phyloP scores from a whole-genome alignment of 2,329 filamentous ascomycete species.

The Niveomyces coronatus region DNA sequence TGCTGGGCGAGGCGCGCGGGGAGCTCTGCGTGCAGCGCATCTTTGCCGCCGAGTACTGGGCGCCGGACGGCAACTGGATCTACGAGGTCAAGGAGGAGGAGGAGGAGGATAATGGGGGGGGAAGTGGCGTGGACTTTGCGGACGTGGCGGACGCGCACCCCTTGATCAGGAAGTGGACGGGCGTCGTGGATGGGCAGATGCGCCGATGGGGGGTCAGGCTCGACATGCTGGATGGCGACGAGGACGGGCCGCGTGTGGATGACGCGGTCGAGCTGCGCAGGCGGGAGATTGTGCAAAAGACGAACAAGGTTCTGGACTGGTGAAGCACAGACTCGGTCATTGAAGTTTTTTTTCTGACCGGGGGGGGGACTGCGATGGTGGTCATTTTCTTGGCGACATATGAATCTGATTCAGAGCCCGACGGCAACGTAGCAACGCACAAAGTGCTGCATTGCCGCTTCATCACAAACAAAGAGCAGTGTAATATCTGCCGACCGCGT shows the following conservation, averaged over 20 bases:
- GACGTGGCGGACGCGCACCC: conserved; percentile 61
- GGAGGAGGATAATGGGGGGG: conserved; percentile 22
- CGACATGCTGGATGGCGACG: conserved; percentile 23
- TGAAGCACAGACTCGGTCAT: too few relatives aligned
- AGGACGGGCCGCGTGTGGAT: conserved; percentile 20
- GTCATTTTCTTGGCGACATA: not conserved
- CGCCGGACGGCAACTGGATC: conserved; percentile 60
- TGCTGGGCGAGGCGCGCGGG: conserved; percentile 39
- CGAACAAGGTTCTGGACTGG: conserved; percentile 29
- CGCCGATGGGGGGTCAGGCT: conserved; percentile 24
- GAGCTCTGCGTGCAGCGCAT: conserved; percentile 53
- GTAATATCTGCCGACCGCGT: too few relatives aligned
- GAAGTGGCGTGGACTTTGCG: conserved; percentile 40
- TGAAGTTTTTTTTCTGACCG: too few relatives aligned
- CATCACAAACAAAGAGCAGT: too few relatives aligned
- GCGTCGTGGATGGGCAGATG: conserved; percentile 21
- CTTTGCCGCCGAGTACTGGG: conserved; percentile 58
- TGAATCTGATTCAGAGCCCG: too few relatives aligned
- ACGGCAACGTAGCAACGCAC: too few relatives aligned
- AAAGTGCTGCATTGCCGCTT: too few relatives aligned
- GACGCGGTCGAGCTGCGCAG: conserved; percentile 18
- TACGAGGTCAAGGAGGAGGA: conserved; percentile 39
- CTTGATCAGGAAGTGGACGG: conserved; percentile 51
- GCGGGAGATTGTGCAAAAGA: conserved; percentile 15
- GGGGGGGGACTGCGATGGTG: too few relatives aligned